Conservation (phyloP, 2,329 filamentous ascomycete species). For the Aspergillus costaricaensis region DNA sequence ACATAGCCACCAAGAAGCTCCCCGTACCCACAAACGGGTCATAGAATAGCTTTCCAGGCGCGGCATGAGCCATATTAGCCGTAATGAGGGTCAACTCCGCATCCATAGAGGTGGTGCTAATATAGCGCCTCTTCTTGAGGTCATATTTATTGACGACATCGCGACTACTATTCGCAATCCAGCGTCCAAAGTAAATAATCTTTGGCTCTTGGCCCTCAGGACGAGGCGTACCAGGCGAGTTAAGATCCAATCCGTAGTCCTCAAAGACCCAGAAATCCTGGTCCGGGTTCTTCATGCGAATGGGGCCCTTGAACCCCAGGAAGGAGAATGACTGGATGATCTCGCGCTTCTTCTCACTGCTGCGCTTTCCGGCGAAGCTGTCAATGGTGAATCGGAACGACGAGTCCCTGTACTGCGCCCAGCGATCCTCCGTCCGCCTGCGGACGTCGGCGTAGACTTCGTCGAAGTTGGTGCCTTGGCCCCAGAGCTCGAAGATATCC, state of each 20-base stretch:
- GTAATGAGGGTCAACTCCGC: conserved; percentile 88
- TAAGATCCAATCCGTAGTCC: conserved; percentile 64
- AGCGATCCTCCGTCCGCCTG: conserved; percentile 61
- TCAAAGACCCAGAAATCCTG: conserved; percentile 80
- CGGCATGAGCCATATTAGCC: conserved; percentile 84
- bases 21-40: conserved; percentile 96
- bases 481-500: conserved; percentile 89
- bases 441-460: conserved; percentile 68
- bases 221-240: conserved; percentile 24
- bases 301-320: conserved; percentile 74
- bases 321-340: conserved; percentile 84
- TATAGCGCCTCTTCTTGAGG: conserved; percentile 90
- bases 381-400: conserved; percentile 87
- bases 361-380: conserved; percentile 73
- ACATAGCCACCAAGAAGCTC: conserved; percentile 85
- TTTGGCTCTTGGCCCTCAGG: conserved; percentile 57
- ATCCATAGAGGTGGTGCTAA: conserved; percentile 97
- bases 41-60: conserved; percentile 81
- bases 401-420: conserved; percentile 63
- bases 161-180: conserved; percentile 66
- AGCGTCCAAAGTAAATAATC: conserved; percentile 70
- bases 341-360: conserved; percentile 62
- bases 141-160: conserved; percentile 73
- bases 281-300: conserved; percentile 73
- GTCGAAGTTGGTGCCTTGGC: conserved; percentile 65